Base-by-base conservation (phyloP, 805 yeast species). In the Yarrowia phangngaensis region DNA sequence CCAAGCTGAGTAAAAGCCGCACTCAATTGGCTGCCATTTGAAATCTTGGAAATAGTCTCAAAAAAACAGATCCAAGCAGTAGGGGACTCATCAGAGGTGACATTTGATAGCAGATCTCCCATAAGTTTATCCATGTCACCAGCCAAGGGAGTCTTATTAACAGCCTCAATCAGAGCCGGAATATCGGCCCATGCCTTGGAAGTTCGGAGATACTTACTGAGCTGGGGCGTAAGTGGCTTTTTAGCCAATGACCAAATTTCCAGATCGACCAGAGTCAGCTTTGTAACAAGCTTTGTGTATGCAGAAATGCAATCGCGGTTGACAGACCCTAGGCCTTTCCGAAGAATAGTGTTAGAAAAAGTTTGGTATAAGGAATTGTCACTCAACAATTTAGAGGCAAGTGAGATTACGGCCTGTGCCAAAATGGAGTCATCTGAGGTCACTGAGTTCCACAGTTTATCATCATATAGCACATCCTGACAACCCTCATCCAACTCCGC, bases 361-460 rank as follows among this genome's bases (percentile, higher is more conserved):
- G 29, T 27, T 15, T 8, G 19, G 20, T 40, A 29, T 19, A 29
- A 35, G 17, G 56, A 52, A 53, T 60, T 38, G 14, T 26, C 26
- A 1, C 17, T 11, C 5, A 58, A 50, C 26, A 75, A 54, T 0
- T 64, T 56, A 26, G 62, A 62, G 5, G 70, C 60, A 16, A 76
- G 56, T 6, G 62, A 61, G 22, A 76, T 62, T 2, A 72, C 56
- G 0, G 74, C 53, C 48, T 70, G 72, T 50, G 70, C 72, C 23
- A 76, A 59, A 36, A 65, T 65, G 16, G 71, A 60, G 56, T 71
- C 73, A 17, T 64, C 61, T 2, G 69, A 55, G 17, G 63, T 60
- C 32, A 63, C 66, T 6, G 72, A 60, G 20, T 72, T 71, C 73
- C 78, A 74, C 13, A 78, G 54, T 19, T 62, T 59, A n/a, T 72